Conservation (phyloP, 2,329 filamentous ascomycete genomes). For the Raffaelea ambrosiae region DNA sequence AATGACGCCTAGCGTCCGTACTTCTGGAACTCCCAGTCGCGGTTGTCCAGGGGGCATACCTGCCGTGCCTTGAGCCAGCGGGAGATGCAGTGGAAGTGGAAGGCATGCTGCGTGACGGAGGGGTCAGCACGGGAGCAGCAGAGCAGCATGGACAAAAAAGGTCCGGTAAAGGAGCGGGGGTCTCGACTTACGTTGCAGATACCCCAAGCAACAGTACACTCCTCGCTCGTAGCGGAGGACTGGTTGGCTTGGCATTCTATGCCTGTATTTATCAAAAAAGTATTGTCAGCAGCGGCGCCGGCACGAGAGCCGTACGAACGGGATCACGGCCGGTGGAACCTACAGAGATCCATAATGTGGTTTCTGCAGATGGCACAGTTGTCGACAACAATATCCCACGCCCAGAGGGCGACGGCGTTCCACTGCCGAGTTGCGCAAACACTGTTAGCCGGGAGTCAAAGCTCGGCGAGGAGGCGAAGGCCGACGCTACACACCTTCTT, state of each 20-base stretch:
- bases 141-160: too few relatives aligned
- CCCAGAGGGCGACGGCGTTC: constrained; percentile 97
- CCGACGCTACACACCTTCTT: constrained; percentile 75
- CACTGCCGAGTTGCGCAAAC: constrained; percentile 62
- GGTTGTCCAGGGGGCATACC: constrained; percentile 93
- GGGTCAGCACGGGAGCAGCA: neutral
- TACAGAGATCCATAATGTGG: constrained; percentile 99
- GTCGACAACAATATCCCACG: constrained; percentile 98
- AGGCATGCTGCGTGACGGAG: constrained; percentile 64
- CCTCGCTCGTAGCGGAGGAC: constrained; percentile 91
- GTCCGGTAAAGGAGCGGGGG: constrained; percentile 15
- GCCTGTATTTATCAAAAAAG: constrained; percentile 39
- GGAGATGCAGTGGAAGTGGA: constrained; percentile 99
- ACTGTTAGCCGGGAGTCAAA: too few relatives aligned
- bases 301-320: neutral
- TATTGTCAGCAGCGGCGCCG: constrained; percentile 3
- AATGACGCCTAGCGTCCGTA: constrained; percentile 77
- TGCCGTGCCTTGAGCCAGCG: constrained; percentile 99
- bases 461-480: constrained; percentile 3
- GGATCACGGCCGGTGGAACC: constrained; percentile 18
- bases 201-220: constrained; percentile 98
- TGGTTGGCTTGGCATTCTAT: constrained; percentile 99
- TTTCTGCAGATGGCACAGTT: constrained; percentile 99
- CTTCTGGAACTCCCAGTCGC: constrained; percentile 99
- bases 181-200: constrained; percentile 89